phyloP scores from a whole-genome alignment of 2,329 filamentous ascomycete genomes.

The Trichoderma sp. region DNA sequence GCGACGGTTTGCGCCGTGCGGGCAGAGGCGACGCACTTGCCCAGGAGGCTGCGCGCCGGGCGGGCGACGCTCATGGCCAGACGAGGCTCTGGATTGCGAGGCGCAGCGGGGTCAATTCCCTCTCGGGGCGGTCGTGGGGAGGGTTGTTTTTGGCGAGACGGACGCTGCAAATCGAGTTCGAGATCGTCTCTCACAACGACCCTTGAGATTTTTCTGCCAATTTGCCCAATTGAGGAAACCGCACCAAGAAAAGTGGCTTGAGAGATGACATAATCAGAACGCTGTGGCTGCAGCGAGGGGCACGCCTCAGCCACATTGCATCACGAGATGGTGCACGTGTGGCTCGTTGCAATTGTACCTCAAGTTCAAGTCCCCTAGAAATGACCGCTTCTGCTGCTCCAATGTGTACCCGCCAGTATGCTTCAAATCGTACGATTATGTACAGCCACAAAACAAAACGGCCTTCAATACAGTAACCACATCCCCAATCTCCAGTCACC shows the following conservation, averaged over 20 bases:
- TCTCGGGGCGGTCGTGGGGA: constrained; percentile 12
- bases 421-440: background rate
- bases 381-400: background rate
- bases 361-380: too few relatives aligned
- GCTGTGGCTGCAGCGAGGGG: background rate
- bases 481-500: background rate
- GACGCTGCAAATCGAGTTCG: constrained; percentile 21
- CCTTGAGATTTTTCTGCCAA: constrained; percentile 39
- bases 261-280: constrained; percentile 17
- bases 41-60: constrained; percentile 55
- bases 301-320: constrained; percentile 1
- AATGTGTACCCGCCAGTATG: background rate
- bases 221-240: constrained; percentile 23
- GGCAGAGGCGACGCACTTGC: constrained; percentile 49
- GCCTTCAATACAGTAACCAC: background rate
- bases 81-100: constrained; percentile 9
- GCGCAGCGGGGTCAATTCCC: constrained; percentile 8
- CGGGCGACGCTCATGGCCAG: constrained; percentile 58
- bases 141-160: constrained; percentile 1
- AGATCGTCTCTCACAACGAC: constrained; percentile 33
- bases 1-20: constrained; percentile 30
- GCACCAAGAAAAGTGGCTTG: constrained; percentile 1
- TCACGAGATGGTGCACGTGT: constrained; percentile 3
- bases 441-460: background rate
- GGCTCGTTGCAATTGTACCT: too few relatives aligned